phyloP scores from a whole-genome alignment of 1,284 basidiomycete genomes.

The Peniophora sp. region DNA sequence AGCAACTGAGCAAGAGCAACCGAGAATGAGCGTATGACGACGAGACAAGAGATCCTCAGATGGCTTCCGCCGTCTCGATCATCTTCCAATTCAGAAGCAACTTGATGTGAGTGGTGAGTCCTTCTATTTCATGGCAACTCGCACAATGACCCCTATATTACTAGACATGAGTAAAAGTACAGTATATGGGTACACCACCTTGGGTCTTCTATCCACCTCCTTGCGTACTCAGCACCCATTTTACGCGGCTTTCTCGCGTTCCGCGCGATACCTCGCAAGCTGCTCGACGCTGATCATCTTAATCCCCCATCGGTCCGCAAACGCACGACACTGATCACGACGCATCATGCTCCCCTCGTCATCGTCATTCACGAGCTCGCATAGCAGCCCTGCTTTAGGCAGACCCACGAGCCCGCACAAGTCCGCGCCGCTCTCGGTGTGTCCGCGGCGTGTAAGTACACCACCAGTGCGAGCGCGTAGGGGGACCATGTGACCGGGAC shows the following conservation, averaged over 20 bases:
- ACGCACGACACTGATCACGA: slow-evolving; percentile 87
- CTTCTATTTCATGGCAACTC: too few species aligned
- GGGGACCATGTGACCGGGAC: slow-evolving; percentile 95
- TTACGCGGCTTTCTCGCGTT: slow-evolving; percentile 3
- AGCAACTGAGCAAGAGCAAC: too few species aligned
- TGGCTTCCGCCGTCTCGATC: too few species aligned
- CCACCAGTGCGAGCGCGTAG: slow-evolving; percentile 85
- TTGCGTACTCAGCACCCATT: too few species aligned
- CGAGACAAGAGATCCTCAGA: too few species aligned
- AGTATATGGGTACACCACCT: too few species aligned
- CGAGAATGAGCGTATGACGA: too few species aligned
- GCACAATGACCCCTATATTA: too few species aligned
- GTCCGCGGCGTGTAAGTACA: slow-evolving; percentile 78
- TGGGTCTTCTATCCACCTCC: too few species aligned
- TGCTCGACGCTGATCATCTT: slow-evolving; percentile 93
- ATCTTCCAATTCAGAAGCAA: too few species aligned
- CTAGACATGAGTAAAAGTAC: too few species aligned
- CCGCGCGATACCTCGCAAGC: slow-evolving; percentile 39
- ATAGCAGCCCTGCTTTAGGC: slow-evolving; percentile 80
- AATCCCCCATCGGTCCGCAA: slow-evolving; percentile 88
- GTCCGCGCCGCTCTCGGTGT: slow-evolving; percentile 91
- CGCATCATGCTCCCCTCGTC: slow-evolving; percentile 90
- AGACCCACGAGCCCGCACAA: slow-evolving; percentile 77
- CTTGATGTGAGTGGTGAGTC: too few species aligned
- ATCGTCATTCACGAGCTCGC: slow-evolving; percentile 94